phyloP scores from a whole-genome alignment of 73 alveolate genomes.

The Halteria grandinella region DNA sequence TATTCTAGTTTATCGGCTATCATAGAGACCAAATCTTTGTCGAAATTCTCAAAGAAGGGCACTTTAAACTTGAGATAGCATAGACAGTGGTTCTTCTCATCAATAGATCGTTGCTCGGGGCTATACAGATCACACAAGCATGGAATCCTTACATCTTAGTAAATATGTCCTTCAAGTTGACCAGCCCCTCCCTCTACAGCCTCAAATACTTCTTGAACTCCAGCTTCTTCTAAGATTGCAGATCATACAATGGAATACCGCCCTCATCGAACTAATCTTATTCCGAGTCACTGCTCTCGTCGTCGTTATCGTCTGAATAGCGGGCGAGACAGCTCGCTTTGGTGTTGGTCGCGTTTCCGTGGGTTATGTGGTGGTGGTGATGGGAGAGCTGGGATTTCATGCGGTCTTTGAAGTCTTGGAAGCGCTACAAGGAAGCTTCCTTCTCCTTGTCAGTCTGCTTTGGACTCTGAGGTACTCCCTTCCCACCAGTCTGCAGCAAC shows the following conservation, averaged over 20 bases:
- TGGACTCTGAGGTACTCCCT: too few species aligned
- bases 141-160: constrained; percentile 9
- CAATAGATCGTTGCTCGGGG: constrained; percentile 40
- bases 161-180: constrained; percentile 22
- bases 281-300: background rate
- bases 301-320: background rate
- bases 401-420: background rate
- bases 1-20: constrained; percentile 46
- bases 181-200: constrained; percentile 39
- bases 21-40: constrained; percentile 38
- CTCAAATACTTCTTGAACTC: constrained; percentile 38
- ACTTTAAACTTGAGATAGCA: constrained; percentile 40
- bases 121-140: background rate
- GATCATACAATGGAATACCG: constrained; percentile 32
- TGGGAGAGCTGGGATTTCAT: background rate
- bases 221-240: constrained; percentile 15
- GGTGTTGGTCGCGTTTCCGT: too few species aligned
- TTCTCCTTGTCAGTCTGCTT: too few species aligned
- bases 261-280: constrained; percentile 2
- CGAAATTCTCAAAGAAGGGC: constrained; percentile 49
- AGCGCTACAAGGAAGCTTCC: background rate
- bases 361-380: too few species aligned
- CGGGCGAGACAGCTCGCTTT: too few species aligned
- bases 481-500: too few species aligned
- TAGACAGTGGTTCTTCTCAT: constrained; percentile 37